Evolutionary conservation across 2,329 filamentous ascomycete genomes (phyloP).

Genomic region (Cladorrhinum sp.): DNA sequence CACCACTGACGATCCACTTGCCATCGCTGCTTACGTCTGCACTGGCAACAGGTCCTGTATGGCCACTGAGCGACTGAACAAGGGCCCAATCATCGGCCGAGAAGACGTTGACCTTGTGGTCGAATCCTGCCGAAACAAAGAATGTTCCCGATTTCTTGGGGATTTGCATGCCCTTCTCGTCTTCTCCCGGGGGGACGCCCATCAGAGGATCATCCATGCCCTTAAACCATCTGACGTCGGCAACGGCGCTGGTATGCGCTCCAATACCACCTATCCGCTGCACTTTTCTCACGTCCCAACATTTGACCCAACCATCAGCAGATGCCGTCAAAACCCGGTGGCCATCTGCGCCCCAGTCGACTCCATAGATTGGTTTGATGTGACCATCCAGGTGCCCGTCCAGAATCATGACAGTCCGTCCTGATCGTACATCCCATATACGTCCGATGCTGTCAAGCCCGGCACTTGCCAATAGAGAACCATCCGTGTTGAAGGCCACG

Average conservation of each 20-base stretch:
- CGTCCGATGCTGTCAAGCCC: constrained; percentile 92
- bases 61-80: constrained; percentile 81
- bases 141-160: constrained; percentile 91
- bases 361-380: constrained; percentile 86
- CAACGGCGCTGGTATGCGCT: constrained; percentile 86
- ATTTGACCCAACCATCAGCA: constrained; percentile 93
- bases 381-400: constrained; percentile 78
- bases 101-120: constrained; percentile 93
- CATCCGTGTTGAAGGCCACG: constrained; percentile 85
- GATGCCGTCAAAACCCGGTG: constrained; percentile 91
- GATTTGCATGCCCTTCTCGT: constrained; percentile 62
- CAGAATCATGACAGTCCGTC: constrained; percentile 91
- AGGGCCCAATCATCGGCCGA: constrained; percentile 95
- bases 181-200: constrained; percentile 56
- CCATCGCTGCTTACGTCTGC: constrained; percentile 84
- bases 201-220: constrained; percentile 72
- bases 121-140: constrained; percentile 86
- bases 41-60: constrained; percentile 88
- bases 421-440: constrained; percentile 91
- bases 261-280: constrained; percentile 80
- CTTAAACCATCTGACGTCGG: constrained; percentile 91
- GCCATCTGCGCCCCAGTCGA: constrained; percentile 91
- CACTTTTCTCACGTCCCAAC: constrained; percentile 94
- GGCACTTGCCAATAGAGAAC: constrained; percentile 85
- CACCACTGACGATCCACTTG: constrained; percentile 90